Conservation (phyloP, 192 early-diverging fungal species). For the Podochytrium sp. region DNA sequence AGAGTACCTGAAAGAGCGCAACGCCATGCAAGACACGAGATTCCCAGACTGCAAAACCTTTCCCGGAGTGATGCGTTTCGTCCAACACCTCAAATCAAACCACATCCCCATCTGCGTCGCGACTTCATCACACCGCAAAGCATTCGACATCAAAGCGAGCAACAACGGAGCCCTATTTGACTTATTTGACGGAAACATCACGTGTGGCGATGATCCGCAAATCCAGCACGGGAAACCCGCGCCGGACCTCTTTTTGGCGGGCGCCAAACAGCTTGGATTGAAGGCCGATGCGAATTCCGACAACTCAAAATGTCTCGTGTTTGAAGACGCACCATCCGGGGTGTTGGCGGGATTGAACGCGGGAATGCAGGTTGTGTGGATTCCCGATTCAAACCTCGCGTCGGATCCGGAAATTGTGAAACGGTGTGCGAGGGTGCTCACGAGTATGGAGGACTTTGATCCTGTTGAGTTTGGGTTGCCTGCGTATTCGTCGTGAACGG, state of each 20-base stretch:
- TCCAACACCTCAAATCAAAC: constrained; percentile 73
- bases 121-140: constrained; percentile 76
- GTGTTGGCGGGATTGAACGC: constrained; percentile 80
- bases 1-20: constrained; percentile 73
- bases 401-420: background rate
- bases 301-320: constrained; percentile 67
- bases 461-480: constrained; percentile 48
- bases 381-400: constrained; percentile 69
- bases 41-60: constrained; percentile 72
- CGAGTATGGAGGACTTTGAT: constrained; percentile 42
- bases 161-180: constrained; percentile 74
- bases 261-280: constrained; percentile 61
- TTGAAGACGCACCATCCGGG: constrained; percentile 89
- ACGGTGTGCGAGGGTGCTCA: constrained; percentile 9
- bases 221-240: constrained; percentile 82
- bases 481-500: too few species aligned
- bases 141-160: constrained; percentile 75
- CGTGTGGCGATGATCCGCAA: constrained; percentile 85
- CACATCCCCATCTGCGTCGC: constrained; percentile 74
- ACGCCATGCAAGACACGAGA: constrained; percentile 34
- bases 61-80: constrained; percentile 56
- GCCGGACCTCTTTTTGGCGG: constrained; percentile 89
- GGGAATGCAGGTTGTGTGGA: constrained; percentile 82
- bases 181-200: constrained; percentile 76
- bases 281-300: constrained; percentile 30